These are phyloP conservation scores for Trifolium subterraneum DNA, from an alignment of 306 rosid genomes.

Conservation along the genomic window DNA sequence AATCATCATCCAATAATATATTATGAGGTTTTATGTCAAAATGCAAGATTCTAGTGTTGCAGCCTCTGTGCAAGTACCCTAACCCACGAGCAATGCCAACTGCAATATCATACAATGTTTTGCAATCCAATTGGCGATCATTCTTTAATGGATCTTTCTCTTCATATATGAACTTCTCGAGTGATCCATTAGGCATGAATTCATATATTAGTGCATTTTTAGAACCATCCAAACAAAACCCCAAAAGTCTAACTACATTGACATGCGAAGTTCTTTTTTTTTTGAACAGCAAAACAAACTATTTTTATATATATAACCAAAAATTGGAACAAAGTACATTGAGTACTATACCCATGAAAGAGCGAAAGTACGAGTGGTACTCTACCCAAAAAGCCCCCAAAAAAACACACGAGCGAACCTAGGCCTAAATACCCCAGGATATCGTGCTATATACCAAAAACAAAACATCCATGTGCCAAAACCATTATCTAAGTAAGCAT, in stretches of 20 bases:
- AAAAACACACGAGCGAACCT: no score
- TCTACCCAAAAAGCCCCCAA: no score
- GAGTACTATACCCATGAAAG: no score
- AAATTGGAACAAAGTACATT: no score
- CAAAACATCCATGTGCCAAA: no score
- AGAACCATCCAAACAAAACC: conserved; percentile 33
- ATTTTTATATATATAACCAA: no score
- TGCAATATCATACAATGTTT: conserved; percentile 33
- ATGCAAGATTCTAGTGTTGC: conserved; percentile 38
- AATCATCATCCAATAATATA: conserved; percentile 27
- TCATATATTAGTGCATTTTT: conserved; percentile 34
- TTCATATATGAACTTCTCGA: conserved; percentile 41
- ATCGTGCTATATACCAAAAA: no score
- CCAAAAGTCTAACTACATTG: conserved; percentile 35
- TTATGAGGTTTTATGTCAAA: conserved; percentile 49
- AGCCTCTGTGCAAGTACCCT: conserved; percentile 37
- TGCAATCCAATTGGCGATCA: conserved; percentile 18
- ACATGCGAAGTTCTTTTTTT: conserved; percentile 43
- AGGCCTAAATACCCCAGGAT: no score
- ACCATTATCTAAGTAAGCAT: no score
- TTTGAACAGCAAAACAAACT: no score
- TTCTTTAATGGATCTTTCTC: background rate
- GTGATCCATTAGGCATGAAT: conserved; percentile 39
- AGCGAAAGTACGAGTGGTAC: no score
- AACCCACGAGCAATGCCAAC: conserved; percentile 39